phyloP scores from a whole-genome alignment of 257 asterid species.

The Scutellaria minor region DNA sequence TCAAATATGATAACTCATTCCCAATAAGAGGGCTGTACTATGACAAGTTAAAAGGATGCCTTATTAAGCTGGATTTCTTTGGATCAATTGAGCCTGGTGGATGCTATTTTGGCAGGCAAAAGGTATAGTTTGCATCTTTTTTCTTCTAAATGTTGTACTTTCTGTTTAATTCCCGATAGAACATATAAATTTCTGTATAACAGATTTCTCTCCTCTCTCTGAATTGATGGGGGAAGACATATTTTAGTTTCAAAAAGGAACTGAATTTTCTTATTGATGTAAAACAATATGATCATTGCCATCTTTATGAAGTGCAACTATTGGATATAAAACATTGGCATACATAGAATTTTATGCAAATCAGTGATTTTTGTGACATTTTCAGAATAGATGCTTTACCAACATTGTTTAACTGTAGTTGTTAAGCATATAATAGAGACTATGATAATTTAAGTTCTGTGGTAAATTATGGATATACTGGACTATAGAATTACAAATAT shows the following conservation, averaged over 20 bases:
- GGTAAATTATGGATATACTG: background rate
- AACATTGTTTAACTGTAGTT: background rate
- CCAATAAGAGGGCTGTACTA: conserved; percentile 95
- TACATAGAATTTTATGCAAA: background rate
- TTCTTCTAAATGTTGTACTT: conserved; percentile 23
- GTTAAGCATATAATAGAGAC: background rate
- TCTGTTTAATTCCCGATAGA: conserved; percentile 6
- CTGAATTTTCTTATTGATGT: background rate
- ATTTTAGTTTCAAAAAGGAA: conserved; percentile 13
- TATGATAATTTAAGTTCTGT: background rate
- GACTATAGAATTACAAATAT: background rate
- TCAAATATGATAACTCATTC: conserved; percentile 82
- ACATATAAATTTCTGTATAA: conserved; percentile 4
- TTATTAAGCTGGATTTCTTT: conserved; percentile 94
- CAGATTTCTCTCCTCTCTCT: background rate
- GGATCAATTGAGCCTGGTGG: conserved; percentile 98
- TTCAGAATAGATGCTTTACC: background rate
- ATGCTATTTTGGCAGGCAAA: conserved; percentile 94
- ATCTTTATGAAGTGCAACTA: background rate
- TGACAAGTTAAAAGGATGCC: conserved; percentile 91
- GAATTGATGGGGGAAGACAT: conserved; percentile 2
- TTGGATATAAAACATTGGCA: background rate
- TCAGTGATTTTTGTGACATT: background rate
- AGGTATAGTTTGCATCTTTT: conserved; percentile 49
- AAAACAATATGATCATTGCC: background rate